Evolutionary conservation across 1,284 basidiomycete species (phyloP), one percentile per base, ranked within the genome.

Genomic region (Ustilago nuda): DNA sequence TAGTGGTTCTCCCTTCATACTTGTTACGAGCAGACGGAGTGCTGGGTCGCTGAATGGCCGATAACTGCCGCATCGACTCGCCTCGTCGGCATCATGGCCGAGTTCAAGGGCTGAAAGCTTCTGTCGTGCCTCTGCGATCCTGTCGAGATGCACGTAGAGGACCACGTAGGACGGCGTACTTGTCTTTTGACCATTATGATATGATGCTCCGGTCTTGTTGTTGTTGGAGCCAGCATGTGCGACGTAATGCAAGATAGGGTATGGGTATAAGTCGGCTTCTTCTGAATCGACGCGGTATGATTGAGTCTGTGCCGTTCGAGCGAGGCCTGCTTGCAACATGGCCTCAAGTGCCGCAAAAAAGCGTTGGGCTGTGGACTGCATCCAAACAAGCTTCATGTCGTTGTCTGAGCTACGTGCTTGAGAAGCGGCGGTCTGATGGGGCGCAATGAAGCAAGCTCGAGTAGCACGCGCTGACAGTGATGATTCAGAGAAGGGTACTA

Each of bases 401-500:
- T 23, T 46, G 53, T 46, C n/a, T 12, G 32, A 11, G 17, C 45
- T 32, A 30, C 4, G 8, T 19, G 39, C 33, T 13, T 8, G 32
- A n/a, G 56, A n/a, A 17, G 45, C 56, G 4, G 35, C 27, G 27
- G 32, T 2, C 8, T 45, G 56, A 12, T 48, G n/a, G 23, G 70
- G 57, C 15, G 61, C n/a, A 19, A 72, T 8, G 39, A 72, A 72
- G 17, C 65, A 61, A 32, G 64, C 70, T 1, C 41, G 43, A 17
- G 70, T 64, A 8, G 70, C 70, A 23, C 30, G 43, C 1, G 48
- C 11, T 4, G 57, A 56, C 1, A 72, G 53, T 13, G 64, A 48
- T 1, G 73, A 56, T 23, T 61, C 63, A 13, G 70, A 72, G 32
- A 76, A 66, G 2, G 73, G 73, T 3, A 76, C 27, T 39, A 76